Base-by-base conservation (phyloP, 257 asterid species). In the Solanum corneliomulleri region DNA sequence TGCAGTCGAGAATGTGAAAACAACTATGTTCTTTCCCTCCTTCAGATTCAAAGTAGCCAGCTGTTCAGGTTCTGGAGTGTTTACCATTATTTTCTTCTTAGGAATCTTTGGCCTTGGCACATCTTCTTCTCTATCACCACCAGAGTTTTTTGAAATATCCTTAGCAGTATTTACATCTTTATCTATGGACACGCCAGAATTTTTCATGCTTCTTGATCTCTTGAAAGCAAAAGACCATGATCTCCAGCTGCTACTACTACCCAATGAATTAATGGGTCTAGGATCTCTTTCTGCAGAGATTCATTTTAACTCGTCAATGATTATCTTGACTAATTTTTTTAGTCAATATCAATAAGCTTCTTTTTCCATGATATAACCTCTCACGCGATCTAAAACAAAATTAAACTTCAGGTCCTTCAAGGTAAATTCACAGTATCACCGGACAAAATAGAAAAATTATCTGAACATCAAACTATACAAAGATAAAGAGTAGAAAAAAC, bases 1-100 rank as follows among this genome's bases (percentile, higher is more conserved):
- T 78, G 97, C 85, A 4, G 99, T 97, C 82, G 97, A 93, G 94
- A 95, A 97, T 42, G 97, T 97, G 93, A 97, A 97, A 66, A 89
- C 71, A 39, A 97, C 90, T 23, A 87, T 71, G 90, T 97, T 97
- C 91, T 89, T 91, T 91, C 99, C 99, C 87, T 92, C 95, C 90
- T 95, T 94, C 83, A 97, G 89, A 88, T 95, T 91, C 89, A 97
- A 92, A 87, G 98, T 92, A 42, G 95, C 94, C 88, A 97, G 88
- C 86, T 97, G 97, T 85, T 96, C 95, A 86, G 99, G 92, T 47
- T 96, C 93, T 77, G 99, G 99, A 88, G 90, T 89, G 85, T 88
- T 91, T 56, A 90, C 90, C 90, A 87, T 92, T 78, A 92, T 88
- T 72, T 88, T 90, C 90, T 88, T 93, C 94, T 91, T 93, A 58